Base-by-base conservation (phyloP, 345 rosid genomes). In the Bruguiera sexangula region DNA sequence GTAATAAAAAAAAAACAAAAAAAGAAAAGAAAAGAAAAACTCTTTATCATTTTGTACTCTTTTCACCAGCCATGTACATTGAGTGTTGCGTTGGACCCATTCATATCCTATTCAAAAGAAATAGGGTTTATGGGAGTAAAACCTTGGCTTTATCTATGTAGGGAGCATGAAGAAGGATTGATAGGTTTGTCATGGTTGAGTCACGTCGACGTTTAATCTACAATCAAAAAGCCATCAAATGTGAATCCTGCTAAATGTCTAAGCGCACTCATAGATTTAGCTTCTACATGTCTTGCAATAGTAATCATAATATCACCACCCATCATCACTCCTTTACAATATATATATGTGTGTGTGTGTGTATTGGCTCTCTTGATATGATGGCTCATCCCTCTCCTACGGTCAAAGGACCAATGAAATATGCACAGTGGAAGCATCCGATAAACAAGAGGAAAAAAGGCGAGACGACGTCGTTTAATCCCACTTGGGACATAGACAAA, bases 161-260 rank as follows among this genome's bases (percentile, higher is more conserved):
- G 16, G 50, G 19, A 43, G 16, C 19, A 15, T 43, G 50, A 43
- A 21, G 50, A 60, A 69, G 53, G 34, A 72, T 61, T 39, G 51
- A 26, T 46, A 62, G 60, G 64, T 46, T 72, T 80, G 85, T 82
- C 85, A 82, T 71, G 77, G 84, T 78, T 72, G 82, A 69, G 84
- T 84, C 88, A 82, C 78, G 81, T 82, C 85, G 73, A 84, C 85
- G 85, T 84, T 76, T 60, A 62, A 79, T 75, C 32, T 58, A 50
- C 64, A 75, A 67, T 65, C 31, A 55, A 29, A 72, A 66, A 39
- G 20, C 52, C 4, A 11, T 8, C 73, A 69, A 18, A 22, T 22
- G 15, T 34, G 46, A 39, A 16, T 29, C 3, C 46, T 20, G 21
- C 2, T 20, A 56, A 1, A 1, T 9, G 3, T 43, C 21, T 50